Percentiles rank a stretch among this genome's conserved stretches.
These are phyloP conservation scores for Alternaria angustiovoidea DNA, from an alignment of 2,329 filamentous ascomycete species.

Conservation along the genomic window DNA sequence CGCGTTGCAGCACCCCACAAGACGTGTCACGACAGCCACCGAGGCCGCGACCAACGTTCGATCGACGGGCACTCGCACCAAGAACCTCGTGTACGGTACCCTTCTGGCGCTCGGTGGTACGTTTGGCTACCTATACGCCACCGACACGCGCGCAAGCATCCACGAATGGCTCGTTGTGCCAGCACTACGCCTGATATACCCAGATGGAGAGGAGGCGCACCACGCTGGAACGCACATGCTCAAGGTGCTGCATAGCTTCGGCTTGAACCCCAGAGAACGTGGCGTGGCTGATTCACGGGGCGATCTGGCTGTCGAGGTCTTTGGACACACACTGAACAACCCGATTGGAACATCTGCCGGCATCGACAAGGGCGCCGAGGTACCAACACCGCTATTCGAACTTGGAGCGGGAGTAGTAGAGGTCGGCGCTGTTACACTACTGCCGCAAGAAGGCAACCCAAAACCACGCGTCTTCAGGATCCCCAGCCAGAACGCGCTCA, in stretches of 20 bases:
- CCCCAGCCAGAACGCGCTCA: slow-evolving; percentile 81
- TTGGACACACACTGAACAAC: slow-evolving; percentile 79
- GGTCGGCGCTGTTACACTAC: slow-evolving; percentile 87
- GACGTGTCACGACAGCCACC: slow-evolving; percentile 33
- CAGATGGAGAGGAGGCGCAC: slow-evolving; percentile 92
- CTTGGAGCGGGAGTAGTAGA: slow-evolving; percentile 89
- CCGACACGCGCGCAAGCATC: slow-evolving; percentile 62
- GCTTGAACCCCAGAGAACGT: slow-evolving; percentile 84
- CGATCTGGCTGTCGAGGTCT: slow-evolving; percentile 70
- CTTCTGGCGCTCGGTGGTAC: slow-evolving; percentile 59
- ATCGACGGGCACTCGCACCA: slow-evolving; percentile 55
- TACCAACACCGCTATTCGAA: slow-evolving; percentile 84
- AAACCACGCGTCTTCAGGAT: slow-evolving; percentile 88
- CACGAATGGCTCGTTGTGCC: slow-evolving; percentile 66
- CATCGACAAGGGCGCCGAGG: slow-evolving; percentile 91
- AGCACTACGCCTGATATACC: slow-evolving; percentile 69
- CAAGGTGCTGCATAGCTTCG: slow-evolving; percentile 75
- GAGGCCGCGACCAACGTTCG: slow-evolving; percentile 45
- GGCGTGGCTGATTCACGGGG: slow-evolving; percentile 64
- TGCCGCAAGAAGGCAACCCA: slow-evolving; percentile 87
- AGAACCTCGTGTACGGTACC: slow-evolving; percentile 63
- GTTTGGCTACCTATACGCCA: slow-evolving; percentile 61
- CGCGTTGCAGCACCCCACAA: slow-evolving; percentile 27
- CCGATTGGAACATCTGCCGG: slow-evolving; percentile 95
- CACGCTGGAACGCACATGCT: slow-evolving; percentile 76